Evolutionary conservation across 169 alveolate species (phyloP).

Genomic region (Plasmodium billcollinsi): DNA sequence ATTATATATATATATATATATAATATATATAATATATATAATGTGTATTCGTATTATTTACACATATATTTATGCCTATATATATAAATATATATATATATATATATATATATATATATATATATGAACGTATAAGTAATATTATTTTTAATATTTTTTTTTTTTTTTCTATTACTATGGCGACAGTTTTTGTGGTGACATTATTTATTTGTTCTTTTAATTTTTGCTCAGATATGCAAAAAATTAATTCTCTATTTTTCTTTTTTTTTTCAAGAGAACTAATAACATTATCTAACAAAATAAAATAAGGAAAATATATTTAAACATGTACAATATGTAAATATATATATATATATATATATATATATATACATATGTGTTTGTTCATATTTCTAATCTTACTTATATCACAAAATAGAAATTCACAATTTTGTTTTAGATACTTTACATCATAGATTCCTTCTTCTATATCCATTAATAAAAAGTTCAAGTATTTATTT

Average conservation of each 20-base stretch:
- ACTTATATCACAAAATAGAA: slow-evolving; percentile 48
- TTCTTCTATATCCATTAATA: slow-evolving; percentile 58
- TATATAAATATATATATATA: too few relatives aligned
- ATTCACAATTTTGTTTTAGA: slow-evolving; percentile 56
- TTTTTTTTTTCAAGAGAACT: slow-evolving; percentile 59
- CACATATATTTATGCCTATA: neutral
- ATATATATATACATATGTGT: neutral
- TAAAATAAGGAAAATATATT: neutral
- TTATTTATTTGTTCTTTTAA: slow-evolving; percentile 32
- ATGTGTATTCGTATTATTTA: neutral
- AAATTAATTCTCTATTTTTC: slow-evolving; percentile 32
- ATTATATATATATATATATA: neutral
- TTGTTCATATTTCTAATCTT: slow-evolving; percentile 7
- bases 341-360: neutral
- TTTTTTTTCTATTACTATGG: slow-evolving; percentile 24
- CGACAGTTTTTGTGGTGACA: slow-evolving; percentile 20
- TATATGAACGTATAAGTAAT: neutral
- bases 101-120: too few relatives aligned
- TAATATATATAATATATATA: neutral
- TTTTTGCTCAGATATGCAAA: slow-evolving; percentile 35
- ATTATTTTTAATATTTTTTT: neutral
- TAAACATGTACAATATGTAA: neutral
- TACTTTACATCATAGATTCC: slow-evolving; percentile 57
- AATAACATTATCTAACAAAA: slow-evolving; percentile 37
- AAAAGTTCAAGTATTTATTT: slow-evolving; percentile 42